These are phyloP conservation scores for Ramaria sp. DNA, from an alignment of 768 basidiomycete species.

Conservation along the genomic window DNA sequence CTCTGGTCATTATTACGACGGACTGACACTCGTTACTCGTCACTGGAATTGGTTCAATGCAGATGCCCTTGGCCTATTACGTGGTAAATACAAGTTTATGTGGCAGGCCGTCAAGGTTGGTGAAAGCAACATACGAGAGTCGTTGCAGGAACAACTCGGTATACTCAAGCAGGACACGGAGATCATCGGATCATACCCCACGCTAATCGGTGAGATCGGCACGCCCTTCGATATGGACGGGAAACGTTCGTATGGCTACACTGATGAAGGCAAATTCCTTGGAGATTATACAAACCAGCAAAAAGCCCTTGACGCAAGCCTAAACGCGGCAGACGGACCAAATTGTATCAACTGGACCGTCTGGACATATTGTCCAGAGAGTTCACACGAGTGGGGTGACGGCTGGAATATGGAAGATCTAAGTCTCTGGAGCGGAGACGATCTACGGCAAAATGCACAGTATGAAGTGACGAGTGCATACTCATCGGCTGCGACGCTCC, in stretches of 20 bases:
- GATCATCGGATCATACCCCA: slow-evolving; percentile 67
- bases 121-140: slow-evolving; percentile 70
- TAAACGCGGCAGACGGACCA: slow-evolving; percentile 66
- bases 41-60: slow-evolving; percentile 96
- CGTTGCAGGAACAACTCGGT: slow-evolving; percentile 73
- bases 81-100: slow-evolving; percentile 65
- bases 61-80: slow-evolving; percentile 84
- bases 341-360: slow-evolving; percentile 73
- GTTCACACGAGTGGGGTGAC: slow-evolving; percentile 84
- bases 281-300: slow-evolving; percentile 75
- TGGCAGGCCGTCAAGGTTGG: slow-evolving; percentile 74
- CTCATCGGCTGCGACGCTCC: background rate
- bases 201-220: slow-evolving; percentile 92
- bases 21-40: slow-evolving; percentile 82
- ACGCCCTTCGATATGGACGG: slow-evolving; percentile 91
- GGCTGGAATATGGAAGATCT: slow-evolving; percentile 96
- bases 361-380: slow-evolving; percentile 84
- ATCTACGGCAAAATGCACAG: slow-evolving; percentile 28
- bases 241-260: slow-evolving; percentile 65
- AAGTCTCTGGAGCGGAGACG: slow-evolving; percentile 77
- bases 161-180: slow-evolving; percentile 65
- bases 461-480: background rate
- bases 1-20: slow-evolving; percentile 90
- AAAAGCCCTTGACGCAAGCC: slow-evolving; percentile 77
- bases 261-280: slow-evolving; percentile 39